Base-by-base conservation (phyloP, 2,329 filamentous ascomycete genomes). In the Talaromyces albobiverticillius region DNA sequence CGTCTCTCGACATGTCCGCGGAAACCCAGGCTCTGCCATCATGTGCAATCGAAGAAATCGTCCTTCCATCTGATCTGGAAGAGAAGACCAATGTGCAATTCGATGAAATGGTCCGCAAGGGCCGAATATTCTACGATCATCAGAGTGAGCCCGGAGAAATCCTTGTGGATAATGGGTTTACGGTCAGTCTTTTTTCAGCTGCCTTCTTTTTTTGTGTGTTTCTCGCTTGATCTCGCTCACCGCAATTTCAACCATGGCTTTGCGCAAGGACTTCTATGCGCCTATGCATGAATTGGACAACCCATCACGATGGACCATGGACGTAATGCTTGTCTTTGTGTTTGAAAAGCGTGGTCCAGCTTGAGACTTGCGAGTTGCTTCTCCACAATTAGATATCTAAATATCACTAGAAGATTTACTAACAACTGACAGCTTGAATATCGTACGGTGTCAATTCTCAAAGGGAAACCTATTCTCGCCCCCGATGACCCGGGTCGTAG, bases 1-100 rank as follows among this genome's bases (percentile, higher is more conserved):
- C 25, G n/a, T 18, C 23, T 3, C 14, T 18, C 40, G 29, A 9
- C 22, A 52, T 51, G 49, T n/a, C 40, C 7, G 18, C 10, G 18
- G 11, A 36, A 46, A 7, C 22, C 9, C 36, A 43, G 14, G 26
- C 25, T 20, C 9, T 18, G 9, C 25, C 29, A 22, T 26, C 50
- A 45, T 40, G 23, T n/a, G n/a, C 40, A 36, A 31, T 46, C 31
- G 49, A 56, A 25, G 50, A 56, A 18, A 53, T 53, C 22, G 23
- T 42, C 23, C 55, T 57, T 40, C 38, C 66, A 56, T 22, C 59
- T 48, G 59, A 73, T 60, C 54, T 73, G 60, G 46, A 72, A 58
- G 9, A 45, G 11, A 46, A 25, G 22, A 60, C 56, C 14, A 47
- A 58, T 23, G 50, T 36, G 3, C 58, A 55, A 51, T 64, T 64